Conservation (phyloP, 2,329 filamentous ascomycete genomes). For the Penicillium sp. region DNA sequence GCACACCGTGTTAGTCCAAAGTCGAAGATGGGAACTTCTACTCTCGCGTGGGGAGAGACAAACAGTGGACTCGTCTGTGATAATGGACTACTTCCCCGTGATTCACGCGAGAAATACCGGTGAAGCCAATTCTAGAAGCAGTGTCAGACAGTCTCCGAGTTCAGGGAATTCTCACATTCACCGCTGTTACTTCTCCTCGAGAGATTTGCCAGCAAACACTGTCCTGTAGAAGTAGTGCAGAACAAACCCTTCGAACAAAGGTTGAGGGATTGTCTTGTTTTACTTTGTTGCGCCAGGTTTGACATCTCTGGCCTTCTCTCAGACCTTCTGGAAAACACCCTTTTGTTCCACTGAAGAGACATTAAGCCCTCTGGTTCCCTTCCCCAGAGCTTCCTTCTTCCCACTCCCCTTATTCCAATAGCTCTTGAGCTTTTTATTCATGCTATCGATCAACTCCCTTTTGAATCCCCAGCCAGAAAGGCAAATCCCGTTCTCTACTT, state of each 20-base stretch:
- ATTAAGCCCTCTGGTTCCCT: slow-evolving; percentile 14
- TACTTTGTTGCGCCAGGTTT: slow-evolving; percentile 16
- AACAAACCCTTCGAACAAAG: slow-evolving; percentile 28
- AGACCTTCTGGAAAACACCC: slow-evolving; percentile 30
- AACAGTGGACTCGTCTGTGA: slow-evolving; percentile 18
- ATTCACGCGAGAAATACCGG: background rate
- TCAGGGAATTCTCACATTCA: slow-evolving; percentile 11
- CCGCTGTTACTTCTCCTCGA: slow-evolving; percentile 13
- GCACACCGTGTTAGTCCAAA: slow-evolving; percentile 20
- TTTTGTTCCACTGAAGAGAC: slow-evolving; percentile 15
- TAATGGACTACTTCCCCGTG: no score
- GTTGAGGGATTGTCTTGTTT: slow-evolving; percentile 19
- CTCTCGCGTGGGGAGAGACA: slow-evolving; percentile 6
- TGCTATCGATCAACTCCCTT: slow-evolving; percentile 65
- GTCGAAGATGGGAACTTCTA: slow-evolving; percentile 16
- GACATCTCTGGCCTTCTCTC: slow-evolving; percentile 10
- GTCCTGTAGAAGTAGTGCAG: slow-evolving; percentile 4
- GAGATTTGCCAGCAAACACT: slow-evolving; percentile 20
- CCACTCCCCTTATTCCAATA: slow-evolving; percentile 2
- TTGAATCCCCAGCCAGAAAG: slow-evolving; percentile 60
- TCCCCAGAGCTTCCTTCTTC: background rate
- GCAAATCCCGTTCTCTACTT: slow-evolving; percentile 5
- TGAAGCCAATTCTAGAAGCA: slow-evolving; percentile 8
- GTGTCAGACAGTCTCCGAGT: slow-evolving; percentile 8
- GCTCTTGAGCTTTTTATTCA: slow-evolving; percentile 33